These are phyloP conservation scores for Trichoderma semiorbis DNA, from an alignment of 2,329 filamentous ascomycete species.

Conservation along the genomic window DNA sequence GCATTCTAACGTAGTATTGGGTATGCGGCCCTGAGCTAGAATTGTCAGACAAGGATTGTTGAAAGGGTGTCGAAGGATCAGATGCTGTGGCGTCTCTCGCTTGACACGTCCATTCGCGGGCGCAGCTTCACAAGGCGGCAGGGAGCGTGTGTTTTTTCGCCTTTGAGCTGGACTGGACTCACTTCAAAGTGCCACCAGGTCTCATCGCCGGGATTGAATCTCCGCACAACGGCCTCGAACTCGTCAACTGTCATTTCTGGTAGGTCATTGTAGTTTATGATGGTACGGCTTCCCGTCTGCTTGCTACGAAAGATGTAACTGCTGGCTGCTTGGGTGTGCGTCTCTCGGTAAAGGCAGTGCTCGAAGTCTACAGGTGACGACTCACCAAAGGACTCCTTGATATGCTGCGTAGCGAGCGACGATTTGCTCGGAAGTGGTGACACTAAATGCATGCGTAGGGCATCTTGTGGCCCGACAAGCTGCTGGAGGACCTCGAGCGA, in stretches of 20 bases:
- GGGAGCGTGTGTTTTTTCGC: background rate
- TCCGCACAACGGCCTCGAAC: slow-evolving; percentile 47
- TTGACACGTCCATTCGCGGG: slow-evolving; percentile 2
- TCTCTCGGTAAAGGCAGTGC: slow-evolving; percentile 58
- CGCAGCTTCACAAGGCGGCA: background rate
- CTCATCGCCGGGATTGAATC: slow-evolving; percentile 35
- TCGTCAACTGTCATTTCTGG: slow-evolving; percentile 64
- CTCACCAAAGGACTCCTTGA: slow-evolving; percentile 53
- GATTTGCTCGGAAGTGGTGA: slow-evolving; percentile 51
- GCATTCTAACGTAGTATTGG: slow-evolving; percentile 57
- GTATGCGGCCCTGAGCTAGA: slow-evolving; percentile 55
- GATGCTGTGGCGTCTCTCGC: background rate
- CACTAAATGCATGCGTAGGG: slow-evolving; percentile 42
- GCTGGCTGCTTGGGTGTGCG: slow-evolving; percentile 55
- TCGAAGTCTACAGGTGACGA: slow-evolving; percentile 44
- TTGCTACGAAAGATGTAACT: slow-evolving; percentile 66
- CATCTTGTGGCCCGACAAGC: slow-evolving; percentile 40
- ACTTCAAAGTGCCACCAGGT: slow-evolving; percentile 74
- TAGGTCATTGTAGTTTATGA: slow-evolving; percentile 67
- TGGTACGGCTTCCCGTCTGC: slow-evolving; percentile 59
- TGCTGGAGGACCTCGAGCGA: slow-evolving; percentile 68
- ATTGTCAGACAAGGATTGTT: slow-evolving; percentile 8
- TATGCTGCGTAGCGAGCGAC: slow-evolving; percentile 49
- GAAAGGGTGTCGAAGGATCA: background rate
- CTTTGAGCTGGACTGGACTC: slow-evolving; percentile 21